Conservation (phyloP, 139 green algal genomes). For the Micractinium conductrix region DNA sequence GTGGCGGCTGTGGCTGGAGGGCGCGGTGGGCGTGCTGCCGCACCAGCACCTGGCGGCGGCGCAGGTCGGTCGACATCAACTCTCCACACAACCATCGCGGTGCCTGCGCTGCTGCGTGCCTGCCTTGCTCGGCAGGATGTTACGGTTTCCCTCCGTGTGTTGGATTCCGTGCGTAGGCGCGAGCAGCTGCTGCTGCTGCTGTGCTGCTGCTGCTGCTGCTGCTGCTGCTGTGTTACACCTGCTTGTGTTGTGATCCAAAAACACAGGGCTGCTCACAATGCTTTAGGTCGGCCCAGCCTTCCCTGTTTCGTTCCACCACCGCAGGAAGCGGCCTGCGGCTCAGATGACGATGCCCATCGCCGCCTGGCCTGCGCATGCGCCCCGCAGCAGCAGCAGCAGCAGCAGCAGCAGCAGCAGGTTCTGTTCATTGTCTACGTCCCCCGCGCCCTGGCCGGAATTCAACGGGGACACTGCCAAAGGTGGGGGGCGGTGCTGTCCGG, state of each 20-base stretch:
- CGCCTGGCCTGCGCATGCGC: neutral
- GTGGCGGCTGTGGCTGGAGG: conserved; percentile 31
- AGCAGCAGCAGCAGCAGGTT: neutral
- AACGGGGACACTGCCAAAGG: neutral
- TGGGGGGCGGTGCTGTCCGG: neutral
- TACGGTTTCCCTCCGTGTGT: too few species aligned
- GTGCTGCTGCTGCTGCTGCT: too few species aligned
- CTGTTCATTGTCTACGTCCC: conserved; percentile 2
- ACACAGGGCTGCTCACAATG: too few species aligned
- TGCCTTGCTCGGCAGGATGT: too few species aligned
- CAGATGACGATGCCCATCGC: neutral
- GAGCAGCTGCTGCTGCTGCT: too few species aligned
- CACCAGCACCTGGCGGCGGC: neutral
- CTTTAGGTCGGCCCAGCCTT: neutral
- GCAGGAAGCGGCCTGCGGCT: neutral
- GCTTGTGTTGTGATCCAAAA: too few species aligned
- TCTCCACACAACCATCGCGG: neutral
- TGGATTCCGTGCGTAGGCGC: too few species aligned
- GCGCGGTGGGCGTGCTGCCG: conserved; percentile 9
- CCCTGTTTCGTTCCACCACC: neutral
- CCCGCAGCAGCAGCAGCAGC: neutral
- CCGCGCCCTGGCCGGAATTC: neutral
- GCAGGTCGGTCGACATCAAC: neutral
- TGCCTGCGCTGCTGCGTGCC: neutral
- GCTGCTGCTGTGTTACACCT: too few species aligned